These are phyloP conservation scores for Citrus inodora DNA, from an alignment of 345 rosid species.

Conservation along the genomic window DNA sequence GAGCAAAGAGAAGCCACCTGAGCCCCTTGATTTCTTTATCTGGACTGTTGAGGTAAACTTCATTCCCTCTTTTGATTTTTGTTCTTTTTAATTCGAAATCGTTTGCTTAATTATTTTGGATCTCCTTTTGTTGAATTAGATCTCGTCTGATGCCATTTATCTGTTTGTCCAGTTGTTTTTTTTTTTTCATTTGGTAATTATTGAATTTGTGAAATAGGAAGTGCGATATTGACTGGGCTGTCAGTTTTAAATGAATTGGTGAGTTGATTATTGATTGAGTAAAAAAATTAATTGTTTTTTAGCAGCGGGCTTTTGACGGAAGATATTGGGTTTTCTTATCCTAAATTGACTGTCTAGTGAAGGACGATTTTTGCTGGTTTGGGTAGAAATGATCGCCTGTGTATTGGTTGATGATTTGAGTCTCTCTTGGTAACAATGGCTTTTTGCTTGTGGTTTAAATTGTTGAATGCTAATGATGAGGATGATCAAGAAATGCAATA, in stretches of 20 bases:
- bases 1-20: slow-evolving; percentile 80
- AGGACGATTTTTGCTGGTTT: not conserved
- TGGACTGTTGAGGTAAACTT: slow-evolving; percentile 90
- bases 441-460: not conserved
- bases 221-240: not conserved
- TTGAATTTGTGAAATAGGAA: not conserved
- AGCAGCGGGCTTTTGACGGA: not conserved
- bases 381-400: not conserved
- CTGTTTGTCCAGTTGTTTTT: not conserved
- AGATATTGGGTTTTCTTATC: not conserved
- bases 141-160: not conserved
- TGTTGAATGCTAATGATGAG: not conserved
- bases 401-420: not conserved
- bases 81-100: not conserved
- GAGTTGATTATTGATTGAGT: not conserved
- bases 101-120: not conserved
- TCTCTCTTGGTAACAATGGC: not conserved
- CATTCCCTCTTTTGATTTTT: not conserved
- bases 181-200: not conserved
- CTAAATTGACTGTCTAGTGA: not conserved
- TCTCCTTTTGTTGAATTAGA: not conserved
- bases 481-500: not conserved
- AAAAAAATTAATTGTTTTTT: not conserved
- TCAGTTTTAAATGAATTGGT: not conserved
- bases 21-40: slow-evolving; percentile 99